Evolutionary conservation across 768 basidiomycete genomes (phyloP), one percentile per base, ranked within the genome.

Genomic region (Mrakia frigida): DNA sequence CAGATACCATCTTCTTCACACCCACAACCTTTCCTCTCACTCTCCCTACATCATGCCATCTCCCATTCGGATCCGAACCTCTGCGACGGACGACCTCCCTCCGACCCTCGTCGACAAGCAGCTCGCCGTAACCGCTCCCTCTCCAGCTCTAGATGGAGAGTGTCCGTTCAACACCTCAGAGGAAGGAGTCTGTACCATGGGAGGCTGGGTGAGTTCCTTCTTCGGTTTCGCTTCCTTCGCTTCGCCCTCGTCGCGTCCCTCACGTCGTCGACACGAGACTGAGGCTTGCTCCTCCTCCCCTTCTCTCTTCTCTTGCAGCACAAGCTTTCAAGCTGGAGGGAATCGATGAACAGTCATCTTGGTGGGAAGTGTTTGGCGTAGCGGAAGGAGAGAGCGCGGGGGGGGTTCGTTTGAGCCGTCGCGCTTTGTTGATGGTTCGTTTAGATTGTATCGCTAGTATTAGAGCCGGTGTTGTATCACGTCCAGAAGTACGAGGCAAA

Each of bases 1-100:
- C 37, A 37, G 65, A 18, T 68, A 68, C 18, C 65, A 68, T 21
- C 65, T 68, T 39, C 65, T 68, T 23, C 65, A 68, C 37, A 68
- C 65, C 21, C 65, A 68, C 65, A 68, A 68, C 65, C 65, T 68
- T 18, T 68, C 65, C 35, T 68, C 65, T 37, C 65, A 68, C 65
- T 18, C 65, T 16, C 65, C 65, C 35, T 68, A 68, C 65, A 68
- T 41, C 37, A 68, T 68, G 65, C 65, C 65, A 39, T 25, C 65
- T 1, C 65, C 65, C 16, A 16, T 41, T n/a, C 65, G 37, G 21
- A 23, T 68, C 37, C 65, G 65, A 7, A 25, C 65, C 7, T 35
- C 37, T 10, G 65, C 65, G 10, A 35, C 63, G 6, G 31, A n/a
- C 7, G 63, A 35, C 10, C 61, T 28, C 5, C 61, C 65, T 11